Evolutionary conservation across 1,139 yeast genomes (phyloP).

Genomic region (Yamadazyma blattariae): DNA sequence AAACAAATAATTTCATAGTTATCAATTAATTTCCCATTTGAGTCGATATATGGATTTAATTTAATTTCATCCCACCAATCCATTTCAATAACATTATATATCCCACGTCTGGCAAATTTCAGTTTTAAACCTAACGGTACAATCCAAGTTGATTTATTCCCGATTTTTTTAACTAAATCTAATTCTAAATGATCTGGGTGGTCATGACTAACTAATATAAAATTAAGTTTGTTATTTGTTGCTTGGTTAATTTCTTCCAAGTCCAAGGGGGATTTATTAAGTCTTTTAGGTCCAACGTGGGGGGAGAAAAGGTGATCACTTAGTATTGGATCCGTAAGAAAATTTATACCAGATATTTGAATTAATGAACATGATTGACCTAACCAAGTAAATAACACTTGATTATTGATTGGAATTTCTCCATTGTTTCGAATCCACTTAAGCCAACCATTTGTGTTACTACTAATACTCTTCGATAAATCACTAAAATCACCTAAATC

Average conservation of each 20-base stretch:
- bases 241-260: conserved; percentile 59
- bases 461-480: conserved; percentile 4
- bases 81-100: conserved; percentile 64
- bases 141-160: conserved; percentile 69
- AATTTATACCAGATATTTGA: conserved; percentile 68
- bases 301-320: conserved; percentile 64
- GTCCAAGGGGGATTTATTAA: conserved; percentile 67
- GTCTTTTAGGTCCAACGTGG: conserved; percentile 75
- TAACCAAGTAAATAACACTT: conserved; percentile 79
- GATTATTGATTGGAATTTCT: conserved; percentile 34
- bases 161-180: conserved; percentile 54
- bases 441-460: no score
- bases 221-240: conserved; percentile 50
- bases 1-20: conserved; percentile 80
- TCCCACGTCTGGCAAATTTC: conserved; percentile 55
- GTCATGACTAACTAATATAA: conserved; percentile 83
- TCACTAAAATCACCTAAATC: conserved; percentile 18
- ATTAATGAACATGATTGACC: conserved; percentile 87
- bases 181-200: conserved; percentile 93
- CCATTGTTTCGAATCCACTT: conserved; percentile 3
- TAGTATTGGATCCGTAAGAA: conserved; percentile 84
- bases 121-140: conserved; percentile 78
- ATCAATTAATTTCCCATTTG: conserved; percentile 26
- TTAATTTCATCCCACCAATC: conserved; percentile 86
- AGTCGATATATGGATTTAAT: conserved; percentile 28